A percentile compares a stretch with the other conserved stretches of the same genome.
phyloP scores from a whole-genome alignment of 2,329 filamentous ascomycete genomes.

The Xylaria hypoxylon region DNA sequence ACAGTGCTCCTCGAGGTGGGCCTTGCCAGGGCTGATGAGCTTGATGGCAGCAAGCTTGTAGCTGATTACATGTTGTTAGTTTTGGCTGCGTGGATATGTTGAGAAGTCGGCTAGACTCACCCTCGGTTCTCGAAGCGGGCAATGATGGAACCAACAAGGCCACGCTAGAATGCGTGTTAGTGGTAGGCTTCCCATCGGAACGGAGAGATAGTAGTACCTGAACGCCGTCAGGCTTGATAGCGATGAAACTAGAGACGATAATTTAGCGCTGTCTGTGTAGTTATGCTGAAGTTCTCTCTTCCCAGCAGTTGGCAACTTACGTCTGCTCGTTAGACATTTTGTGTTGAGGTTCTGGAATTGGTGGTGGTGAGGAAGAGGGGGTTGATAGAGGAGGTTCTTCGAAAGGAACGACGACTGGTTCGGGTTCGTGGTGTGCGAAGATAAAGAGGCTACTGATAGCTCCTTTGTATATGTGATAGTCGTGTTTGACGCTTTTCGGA shows the following conservation, averaged over 20 bases:
- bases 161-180: slow-evolving; percentile 72
- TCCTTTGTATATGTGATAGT: slow-evolving; percentile 44
- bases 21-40: slow-evolving; percentile 87
- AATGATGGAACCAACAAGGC: slow-evolving; percentile 98
- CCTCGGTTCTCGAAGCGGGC: slow-evolving; percentile 96
- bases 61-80: slow-evolving; percentile 59
- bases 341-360: slow-evolving; percentile 40
- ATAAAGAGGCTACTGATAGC: slow-evolving; percentile 40
- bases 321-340: slow-evolving; percentile 52
- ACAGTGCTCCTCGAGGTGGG: slow-evolving; percentile 98
- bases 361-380: slow-evolving; percentile 25
- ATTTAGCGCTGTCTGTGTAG: slow-evolving; percentile 18
- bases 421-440: slow-evolving; percentile 34
- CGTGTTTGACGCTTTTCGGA: slow-evolving; percentile 45
- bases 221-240: slow-evolving; percentile 99
- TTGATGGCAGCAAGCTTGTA: slow-evolving; percentile 99
- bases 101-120: slow-evolving; percentile 61
- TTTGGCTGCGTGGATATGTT: slow-evolving; percentile 35
- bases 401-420: slow-evolving; percentile 31
- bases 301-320: slow-evolving; percentile 39
- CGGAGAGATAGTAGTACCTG: slow-evolving; percentile 72
- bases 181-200: slow-evolving; percentile 24
- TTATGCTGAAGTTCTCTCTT: not conserved
- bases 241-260: slow-evolving; percentile 84
- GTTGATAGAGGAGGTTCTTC: slow-evolving; percentile 26